Evolutionary conservation across 805 yeast genomes (phyloP), one percentile per base, ranked within the genome.

Genomic region (Pichia membranifaciens): DNA sequence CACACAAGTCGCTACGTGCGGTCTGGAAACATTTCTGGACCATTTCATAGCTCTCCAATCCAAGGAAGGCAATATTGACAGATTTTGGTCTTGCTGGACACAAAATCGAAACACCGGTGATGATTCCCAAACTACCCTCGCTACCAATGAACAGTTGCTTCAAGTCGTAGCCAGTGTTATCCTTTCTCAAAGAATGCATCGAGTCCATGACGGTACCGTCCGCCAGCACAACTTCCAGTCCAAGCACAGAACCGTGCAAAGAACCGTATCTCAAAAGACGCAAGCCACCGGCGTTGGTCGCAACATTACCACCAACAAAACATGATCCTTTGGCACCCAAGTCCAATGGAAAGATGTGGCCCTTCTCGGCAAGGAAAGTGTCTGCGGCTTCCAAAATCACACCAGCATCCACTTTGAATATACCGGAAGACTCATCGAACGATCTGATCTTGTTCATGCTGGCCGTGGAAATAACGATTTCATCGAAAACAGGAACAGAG

Each of bases 271-370:
- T 76, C 51, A 90, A 68, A 43, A 90, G 72, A 60, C 98, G 73
- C 57, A 90, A 74, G 1, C 98, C 98, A 60, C 98, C 98, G 5
- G 98, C 98, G 63, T 91, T 91, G 17, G 96, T 88, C 17, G 96
- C 96, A 38, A 88, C 91, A 45, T 82, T 86, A 54, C 97, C 98
- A 56, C 97, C 97, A 52, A 91, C 82, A 57, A 87, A 96, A 63
- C 97, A 91, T 2, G 96, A 87, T 13, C 98, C 98, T 69, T 90
- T 90, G 34, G 98, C 97, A 49, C 98, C 98, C 51, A 90, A 70
- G 63, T 90, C 98, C 44, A 90, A 72, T 23, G 98, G 98, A 74
- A 89, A 90, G 47, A 90, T 86, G 67, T 84, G 84, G 3, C 93
- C 96, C n/a, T 79, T 69, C 48, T 87, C 93, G 16, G 84, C 81